A percentile compares a stretch with the other conserved stretches of the same genome.
Conservation (phyloP, 1,284 basidiomycete species). For the Tetrapyrgos nigripes region DNA sequence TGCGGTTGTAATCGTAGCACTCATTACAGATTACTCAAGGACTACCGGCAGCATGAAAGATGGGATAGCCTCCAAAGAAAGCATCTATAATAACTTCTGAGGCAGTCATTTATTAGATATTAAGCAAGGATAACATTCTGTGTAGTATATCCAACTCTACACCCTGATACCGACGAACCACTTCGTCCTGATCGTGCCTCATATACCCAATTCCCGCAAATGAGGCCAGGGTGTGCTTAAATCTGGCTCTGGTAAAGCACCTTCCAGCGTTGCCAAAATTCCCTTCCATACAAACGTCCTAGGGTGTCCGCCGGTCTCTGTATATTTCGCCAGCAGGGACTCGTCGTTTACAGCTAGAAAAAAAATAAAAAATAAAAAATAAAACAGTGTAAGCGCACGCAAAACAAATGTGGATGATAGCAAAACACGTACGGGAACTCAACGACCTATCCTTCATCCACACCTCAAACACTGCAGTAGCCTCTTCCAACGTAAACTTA, state of each 20-base stretch:
- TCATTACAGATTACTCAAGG: no score
- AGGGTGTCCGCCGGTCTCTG: slow-evolving; percentile 75
- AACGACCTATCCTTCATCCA: slow-evolving; percentile 68
- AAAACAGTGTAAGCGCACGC: slow-evolving; percentile 8
- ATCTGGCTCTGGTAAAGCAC: slow-evolving; percentile 6
- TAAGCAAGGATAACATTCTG: no score
- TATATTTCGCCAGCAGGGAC: slow-evolving; percentile 74
- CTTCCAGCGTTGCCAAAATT: slow-evolving; percentile 52
- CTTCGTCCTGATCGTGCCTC: neutral
- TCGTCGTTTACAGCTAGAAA: slow-evolving; percentile 61
- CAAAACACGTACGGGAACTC: slow-evolving; percentile 48
- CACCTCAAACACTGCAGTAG: slow-evolving; percentile 70
- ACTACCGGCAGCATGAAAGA: no score
- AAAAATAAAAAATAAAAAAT: slow-evolving; percentile 10
- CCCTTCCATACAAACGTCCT: slow-evolving; percentile 80
- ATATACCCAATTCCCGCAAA: slow-evolving; percentile 4
- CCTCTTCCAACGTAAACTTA: slow-evolving; percentile 64
- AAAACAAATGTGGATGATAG: neutral
- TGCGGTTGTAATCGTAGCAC: no score
- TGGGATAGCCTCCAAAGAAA: no score
- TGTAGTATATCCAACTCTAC: neutral
- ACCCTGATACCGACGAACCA: no score
- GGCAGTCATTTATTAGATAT: no score
- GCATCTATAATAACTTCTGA: no score
- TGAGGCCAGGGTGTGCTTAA: slow-evolving; percentile 12